Base-by-base conservation (phyloP, 768 basidiomycete genomes). In the Kwoniella dejecticola region DNA sequence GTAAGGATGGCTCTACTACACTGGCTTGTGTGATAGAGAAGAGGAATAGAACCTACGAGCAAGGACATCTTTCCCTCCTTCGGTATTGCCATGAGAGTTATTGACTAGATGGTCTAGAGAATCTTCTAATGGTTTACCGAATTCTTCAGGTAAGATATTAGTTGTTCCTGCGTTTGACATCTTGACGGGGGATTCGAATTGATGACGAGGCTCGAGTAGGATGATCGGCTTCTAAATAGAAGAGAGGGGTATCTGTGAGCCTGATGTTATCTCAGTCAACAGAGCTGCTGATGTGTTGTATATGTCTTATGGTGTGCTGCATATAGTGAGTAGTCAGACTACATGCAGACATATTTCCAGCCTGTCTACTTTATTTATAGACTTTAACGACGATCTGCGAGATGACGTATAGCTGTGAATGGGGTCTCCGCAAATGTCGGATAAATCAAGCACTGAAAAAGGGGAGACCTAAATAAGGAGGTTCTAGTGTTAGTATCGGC, bases 121-220 rank as follows among this genome's bases (percentile, higher is more conserved):
- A 7, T 69, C 67, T 59, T 77, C 73, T 26, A 77, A 65, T 1
- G 66, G 68, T 52, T 68, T 66, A 12, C 67, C 75, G 30, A 67
- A 30, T 40, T 70, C 66, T 7, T 61, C 66, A 2, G 73, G 70
- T 36, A 77, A 12, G 1, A 52, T 26, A 13, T 52, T 33, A 1
- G 62, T 62, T 7, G 68, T 54, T 27, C 63, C 66, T n/a, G 71
- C 49, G 52, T 63, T 68, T 41, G 62, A 52, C 13, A 69, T 58
- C 47, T 48, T 66, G 52, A 57, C 53, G 52, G 11, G 41, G 11
- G 19, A 8, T 42, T 48, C 23, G 10, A 23, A 7, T 8, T 45
- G 44, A n/a, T n/a, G n/a, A n/a, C n/a, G n/a, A n/a, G n/a, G n/a
- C n/a, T n/a, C n/a, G n/a, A n/a, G n/a, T n/a, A n/a, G n/a, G n/a